Evolutionary conservation across 2,329 filamentous ascomycete species (phyloP), one percentile per base, ranked within the genome.

Genomic region (Fusarium agapanthi): DNA sequence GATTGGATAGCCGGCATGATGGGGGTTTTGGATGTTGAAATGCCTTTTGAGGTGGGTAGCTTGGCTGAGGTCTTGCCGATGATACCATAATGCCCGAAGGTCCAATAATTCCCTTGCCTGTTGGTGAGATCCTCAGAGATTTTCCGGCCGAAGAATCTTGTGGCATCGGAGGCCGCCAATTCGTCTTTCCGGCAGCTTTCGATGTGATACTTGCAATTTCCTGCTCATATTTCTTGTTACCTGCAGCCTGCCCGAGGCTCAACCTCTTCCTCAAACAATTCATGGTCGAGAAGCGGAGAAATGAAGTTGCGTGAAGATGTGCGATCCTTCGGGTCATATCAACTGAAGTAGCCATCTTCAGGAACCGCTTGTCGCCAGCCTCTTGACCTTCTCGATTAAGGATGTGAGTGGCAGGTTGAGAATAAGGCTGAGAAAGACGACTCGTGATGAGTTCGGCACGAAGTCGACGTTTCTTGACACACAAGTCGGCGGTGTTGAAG

Each of bases 361-460:
- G 74, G 58, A 88, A 86, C 7, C 85, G 81, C 74, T 83, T 86
- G 70, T 87, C 84, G 9, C 85, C 84, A 4, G 79, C 73, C 3
- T 83, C 80, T 16, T 80, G 76, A 18, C 83, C 85, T 62, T 89
- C 90, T 32, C 90, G 87, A 79, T 91, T 89, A 58, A 91, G 85
- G 63, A 93, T 92, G 75, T 93, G 91, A 47, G 91, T 90, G 7
- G 92, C 90, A 0, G 92, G 92, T 34, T 88, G 84, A 0, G 91
- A 93, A 80, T 89, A 94, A 3, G 92, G 91, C 53, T 86, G 87
- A 15, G 91, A 93, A 2, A 94, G 88, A 13, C 91, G 87, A 26
- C 91, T 93, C 4, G 92, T 94, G 76, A 93, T 88, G 47, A 93
- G 85, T 26, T 87, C 81, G 6, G 89, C 83, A 2, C 90, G 86